A percentile compares a stretch with the other conserved stretches of the same genome.
Evolutionary conservation across 495 filamentous ascomycete species (phyloP).

Genomic region (Daldinia bambusicola): DNA sequence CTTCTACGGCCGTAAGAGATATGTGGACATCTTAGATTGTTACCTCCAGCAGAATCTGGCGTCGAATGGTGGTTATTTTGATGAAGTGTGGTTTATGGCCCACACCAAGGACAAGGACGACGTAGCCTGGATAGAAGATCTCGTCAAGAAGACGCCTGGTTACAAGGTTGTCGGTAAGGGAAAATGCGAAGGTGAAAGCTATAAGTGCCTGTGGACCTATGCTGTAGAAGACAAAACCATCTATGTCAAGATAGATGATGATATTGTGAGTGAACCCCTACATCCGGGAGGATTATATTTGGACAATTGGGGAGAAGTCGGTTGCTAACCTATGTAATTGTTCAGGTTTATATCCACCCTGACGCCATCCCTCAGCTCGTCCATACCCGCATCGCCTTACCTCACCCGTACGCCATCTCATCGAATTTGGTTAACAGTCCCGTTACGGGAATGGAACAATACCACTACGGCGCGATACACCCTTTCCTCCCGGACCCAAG

Average conservation of each 20-base stretch:
- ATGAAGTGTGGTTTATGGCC: slow-evolving; percentile 65
- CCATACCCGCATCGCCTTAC: slow-evolving; percentile 61
- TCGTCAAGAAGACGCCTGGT: slow-evolving; percentile 43
- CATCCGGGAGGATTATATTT: background rate
- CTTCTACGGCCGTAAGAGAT: slow-evolving; percentile 57
- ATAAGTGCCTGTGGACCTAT: slow-evolving; percentile 50
- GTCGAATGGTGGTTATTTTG: slow-evolving; percentile 63
- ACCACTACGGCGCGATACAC: slow-evolving; percentile 57
- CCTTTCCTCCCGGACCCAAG: slow-evolving; percentile 59
- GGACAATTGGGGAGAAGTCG: background rate
- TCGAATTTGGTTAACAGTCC: slow-evolving; percentile 65
- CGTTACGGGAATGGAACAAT: slow-evolving; percentile 59
- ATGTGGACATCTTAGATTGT: slow-evolving; percentile 62
- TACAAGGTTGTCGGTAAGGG: slow-evolving; percentile 44
- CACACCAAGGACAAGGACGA: slow-evolving; percentile 58
- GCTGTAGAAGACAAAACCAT: slow-evolving; percentile 54
- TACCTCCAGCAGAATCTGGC: slow-evolving; percentile 66
- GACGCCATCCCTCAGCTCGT: slow-evolving; percentile 64
- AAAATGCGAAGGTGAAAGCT: slow-evolving; percentile 47
- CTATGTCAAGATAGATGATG: slow-evolving; percentile 67
- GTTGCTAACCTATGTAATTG: slow-evolving; percentile 23
- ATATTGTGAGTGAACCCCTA: slow-evolving; percentile 51
- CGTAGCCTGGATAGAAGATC: slow-evolving; percentile 58
- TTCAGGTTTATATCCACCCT: slow-evolving; percentile 61
- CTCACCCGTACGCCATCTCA: slow-evolving; percentile 59